Evolutionary conservation across 345 rosid genomes (phyloP), one percentile per base, ranked within the genome.

Genomic region (Gossypium herbaceum): DNA sequence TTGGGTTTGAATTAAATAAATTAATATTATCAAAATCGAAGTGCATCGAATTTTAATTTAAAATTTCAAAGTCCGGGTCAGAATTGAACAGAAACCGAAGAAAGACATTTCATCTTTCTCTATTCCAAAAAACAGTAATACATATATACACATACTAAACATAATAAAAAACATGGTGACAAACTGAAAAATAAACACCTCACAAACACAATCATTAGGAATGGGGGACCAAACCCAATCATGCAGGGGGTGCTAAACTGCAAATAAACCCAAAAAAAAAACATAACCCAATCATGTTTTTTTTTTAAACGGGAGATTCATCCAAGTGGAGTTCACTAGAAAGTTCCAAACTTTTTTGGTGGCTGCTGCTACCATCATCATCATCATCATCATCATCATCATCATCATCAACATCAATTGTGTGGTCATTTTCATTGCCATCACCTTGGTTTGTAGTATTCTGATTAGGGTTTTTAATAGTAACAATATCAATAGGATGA

Each of bases 251-350:
- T 7, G 41, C 41, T 34, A 61, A 41, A 64, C 50, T 17, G 24
- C 41, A 19, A 44, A 44, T 67, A 63, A 39, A 22, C 17, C 17
- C 54, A 12, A 9, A 20, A 12, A 44, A 29, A 12, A 12, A 19
- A 19, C 29, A 4, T 47, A 1, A 24, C 7, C 7, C 41, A 34
- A 34, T 5, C 41, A 34, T 34, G 41, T 34, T 34, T 34, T 34
- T 34, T 34, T 34, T 34, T 85, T 67, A 85, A n/a, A 78, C 88
- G 8, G 73, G 77, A 61, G 52, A 78, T 76, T 61, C 85, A 65
- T 24, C 71, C 12, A 54, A n/a, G 12, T 72, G 78, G 68, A 50
- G 39, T 2, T 58, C 81, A 12, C 69, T 61, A 22, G 81, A 47
- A 65, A 57, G 71, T 73, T 79, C 80, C 20, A 43, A 27, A 63